Conservation (phyloP, 495 filamentous ascomycete genomes). For the Saxispiralis lemnorum region DNA sequence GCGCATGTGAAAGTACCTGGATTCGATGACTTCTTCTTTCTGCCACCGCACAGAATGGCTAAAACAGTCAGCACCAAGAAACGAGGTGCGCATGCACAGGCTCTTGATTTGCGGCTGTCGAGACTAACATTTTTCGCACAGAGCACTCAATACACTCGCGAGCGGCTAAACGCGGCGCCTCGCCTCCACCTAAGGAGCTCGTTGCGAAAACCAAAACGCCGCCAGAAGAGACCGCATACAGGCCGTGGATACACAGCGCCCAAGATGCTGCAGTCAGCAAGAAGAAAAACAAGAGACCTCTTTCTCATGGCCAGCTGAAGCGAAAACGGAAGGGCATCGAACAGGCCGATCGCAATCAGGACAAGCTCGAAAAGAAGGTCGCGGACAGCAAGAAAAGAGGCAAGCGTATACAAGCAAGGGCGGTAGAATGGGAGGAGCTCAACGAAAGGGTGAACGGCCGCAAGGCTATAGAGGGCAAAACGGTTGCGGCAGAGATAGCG, state of each 20-base stretch:
- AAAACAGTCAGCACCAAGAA: slow-evolving; percentile 26
- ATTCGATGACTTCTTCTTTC: neutral
- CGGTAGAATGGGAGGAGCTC: slow-evolving; percentile 38
- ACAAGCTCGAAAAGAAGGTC: slow-evolving; percentile 52
- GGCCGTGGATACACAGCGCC: slow-evolving; percentile 50
- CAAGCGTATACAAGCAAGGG: slow-evolving; percentile 35
- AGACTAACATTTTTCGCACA: slow-evolving; percentile 1
- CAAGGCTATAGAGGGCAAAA: neutral
- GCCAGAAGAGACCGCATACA: slow-evolving; percentile 34
- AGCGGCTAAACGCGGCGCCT: slow-evolving; percentile 11
- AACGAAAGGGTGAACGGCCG: slow-evolving; percentile 27
- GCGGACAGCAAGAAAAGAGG: slow-evolving; percentile 44
- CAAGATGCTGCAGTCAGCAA: slow-evolving; percentile 45
- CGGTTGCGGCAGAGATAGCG: neutral
- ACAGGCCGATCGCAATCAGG: slow-evolving; percentile 50
- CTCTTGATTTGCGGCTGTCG: neutral
- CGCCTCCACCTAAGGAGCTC: slow-evolving; percentile 21
- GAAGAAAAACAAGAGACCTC: slow-evolving; percentile 37
- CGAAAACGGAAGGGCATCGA: slow-evolving; percentile 58
- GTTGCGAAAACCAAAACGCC: slow-evolving; percentile 33
- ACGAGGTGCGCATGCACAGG: slow-evolving; percentile 6
- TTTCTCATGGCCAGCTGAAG: slow-evolving; percentile 46
- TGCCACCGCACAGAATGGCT: slow-evolving; percentile 11
- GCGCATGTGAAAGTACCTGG: slow-evolving; percentile 1
- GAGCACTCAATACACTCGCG: slow-evolving; percentile 14